These are phyloP conservation scores for Vaccinium darrowii DNA, from an alignment of 148 eudicot species.

Conservation along the genomic window DNA sequence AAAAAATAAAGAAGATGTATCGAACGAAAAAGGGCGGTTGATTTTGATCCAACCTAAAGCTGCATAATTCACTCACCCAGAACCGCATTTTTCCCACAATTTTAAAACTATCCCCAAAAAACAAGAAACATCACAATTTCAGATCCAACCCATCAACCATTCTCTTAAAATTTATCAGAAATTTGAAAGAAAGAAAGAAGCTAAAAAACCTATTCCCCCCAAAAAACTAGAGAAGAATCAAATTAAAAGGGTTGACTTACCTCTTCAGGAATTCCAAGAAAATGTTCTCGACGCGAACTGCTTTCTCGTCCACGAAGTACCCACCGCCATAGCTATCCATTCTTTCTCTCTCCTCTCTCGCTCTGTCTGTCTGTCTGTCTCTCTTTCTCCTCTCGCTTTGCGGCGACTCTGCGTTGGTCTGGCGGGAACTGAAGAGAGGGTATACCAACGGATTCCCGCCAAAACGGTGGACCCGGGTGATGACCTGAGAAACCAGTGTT, in stretches of 20 bases:
- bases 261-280: conserved; percentile 82
- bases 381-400: not conserved
- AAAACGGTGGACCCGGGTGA: conserved; percentile 3
- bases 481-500: not conserved
- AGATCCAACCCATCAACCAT: not conserved
- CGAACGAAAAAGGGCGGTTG: too few relatives aligned
- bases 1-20: too few relatives aligned
- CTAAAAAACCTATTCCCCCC: too few relatives aligned
- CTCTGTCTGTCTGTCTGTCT: conserved; percentile 16
- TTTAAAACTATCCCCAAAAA: too few relatives aligned
- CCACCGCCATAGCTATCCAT: conserved; percentile 66
- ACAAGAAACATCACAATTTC: not conserved
- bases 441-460: conserved; percentile 23
- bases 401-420: not conserved
- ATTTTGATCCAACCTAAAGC: too few relatives aligned
- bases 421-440: conserved; percentile 23
- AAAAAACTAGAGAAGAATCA: too few relatives aligned
- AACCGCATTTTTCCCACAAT: too few relatives aligned
- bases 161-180: not conserved
- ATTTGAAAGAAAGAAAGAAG: too few relatives aligned
- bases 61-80: too few relatives aligned
- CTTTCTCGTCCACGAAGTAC: conserved; percentile 76
- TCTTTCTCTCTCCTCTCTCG: conserved; percentile 1
- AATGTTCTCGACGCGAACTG: conserved; percentile 70
- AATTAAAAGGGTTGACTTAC: conserved; percentile 17